Evolutionary conservation across 768 basidiomycete species (phyloP).

Genomic region (Mycena sanguinolenta): DNA sequence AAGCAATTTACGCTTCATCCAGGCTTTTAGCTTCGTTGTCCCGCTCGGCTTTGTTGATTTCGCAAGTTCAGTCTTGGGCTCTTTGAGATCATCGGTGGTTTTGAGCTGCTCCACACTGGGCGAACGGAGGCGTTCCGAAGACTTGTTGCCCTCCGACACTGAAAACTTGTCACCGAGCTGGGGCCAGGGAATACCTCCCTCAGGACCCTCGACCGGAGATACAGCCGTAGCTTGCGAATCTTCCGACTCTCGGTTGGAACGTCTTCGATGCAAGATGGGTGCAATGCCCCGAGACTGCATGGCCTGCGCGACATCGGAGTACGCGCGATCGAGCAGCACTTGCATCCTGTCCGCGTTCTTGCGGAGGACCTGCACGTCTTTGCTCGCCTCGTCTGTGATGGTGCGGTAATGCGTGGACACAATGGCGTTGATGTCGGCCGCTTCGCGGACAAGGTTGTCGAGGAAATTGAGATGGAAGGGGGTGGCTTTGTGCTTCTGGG

Average conservation of each 20-base stretch:
- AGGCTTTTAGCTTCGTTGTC: constrained; percentile 68
- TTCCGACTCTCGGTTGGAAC: constrained; percentile 71
- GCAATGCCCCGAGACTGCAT: constrained; percentile 52
- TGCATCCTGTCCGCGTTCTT: constrained; percentile 59
- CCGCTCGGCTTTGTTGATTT: constrained; percentile 49
- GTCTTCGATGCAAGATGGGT: constrained; percentile 40
- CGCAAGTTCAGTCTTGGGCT: constrained; percentile 34
- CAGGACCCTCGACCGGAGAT: constrained; percentile 5
- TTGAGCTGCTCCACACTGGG: constrained; percentile 17
- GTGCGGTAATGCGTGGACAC: constrained; percentile 66
- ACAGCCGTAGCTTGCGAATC: constrained; percentile 75
- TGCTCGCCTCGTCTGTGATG: constrained; percentile 64
- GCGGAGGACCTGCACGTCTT: constrained; percentile 63
- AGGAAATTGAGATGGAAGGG: constrained; percentile 58
- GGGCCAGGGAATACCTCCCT: constrained; percentile 5
- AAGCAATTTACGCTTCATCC: constrained; percentile 73
- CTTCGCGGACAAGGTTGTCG: constrained; percentile 61
- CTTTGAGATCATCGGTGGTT: constrained; percentile 10
- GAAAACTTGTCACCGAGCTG: neutral
- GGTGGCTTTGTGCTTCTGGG: constrained; percentile 53
- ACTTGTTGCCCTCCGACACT: neutral
- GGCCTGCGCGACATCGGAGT: constrained; percentile 60
- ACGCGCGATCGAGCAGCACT: constrained; percentile 58
- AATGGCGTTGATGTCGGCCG: constrained; percentile 58
- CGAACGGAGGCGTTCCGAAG: neutral